Percentiles rank a stretch among this genome's conserved stretches.
phyloP scores from a whole-genome alignment of 139 green algal genomes.

The Picochlorum sp. region DNA sequence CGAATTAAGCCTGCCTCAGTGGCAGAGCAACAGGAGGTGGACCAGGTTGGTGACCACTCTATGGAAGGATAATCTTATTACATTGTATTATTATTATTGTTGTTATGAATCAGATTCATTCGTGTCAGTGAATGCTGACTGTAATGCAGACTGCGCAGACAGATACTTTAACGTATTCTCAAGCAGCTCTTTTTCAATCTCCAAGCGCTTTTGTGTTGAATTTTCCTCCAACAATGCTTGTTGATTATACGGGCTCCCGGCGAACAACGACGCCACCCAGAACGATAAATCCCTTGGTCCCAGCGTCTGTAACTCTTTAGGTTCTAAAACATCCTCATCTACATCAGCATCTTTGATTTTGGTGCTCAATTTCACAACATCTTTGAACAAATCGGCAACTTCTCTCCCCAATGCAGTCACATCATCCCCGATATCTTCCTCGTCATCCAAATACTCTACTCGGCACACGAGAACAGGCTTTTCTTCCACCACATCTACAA shows the following conservation, averaged over 20 bases:
- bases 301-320: constrained; percentile 19
- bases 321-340: constrained; percentile 16
- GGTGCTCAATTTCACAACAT: constrained; percentile 18
- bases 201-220: constrained; percentile 20
- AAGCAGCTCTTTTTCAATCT: constrained; percentile 21
- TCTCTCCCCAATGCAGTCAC: neutral
- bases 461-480: constrained; percentile 40
- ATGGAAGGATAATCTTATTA: too few species aligned
- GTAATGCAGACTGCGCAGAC: constrained; percentile 18
- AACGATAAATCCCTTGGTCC: constrained; percentile 23
- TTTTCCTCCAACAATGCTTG: constrained; percentile 29
- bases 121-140: constrained; percentile 14
- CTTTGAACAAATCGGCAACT: constrained; percentile 25
- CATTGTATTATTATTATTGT: neutral
- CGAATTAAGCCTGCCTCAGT: too few species aligned
- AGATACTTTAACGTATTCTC: constrained; percentile 19
- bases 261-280: constrained; percentile 37
- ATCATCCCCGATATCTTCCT: constrained; percentile 6
- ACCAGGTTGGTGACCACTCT: too few species aligned
- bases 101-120: neutral
- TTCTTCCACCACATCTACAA: constrained; percentile 36
- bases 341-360: constrained; percentile 18
- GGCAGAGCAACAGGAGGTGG: too few species aligned
- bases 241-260: constrained; percentile 23
- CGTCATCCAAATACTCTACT: constrained; percentile 37